Evolutionary conservation across 495 filamentous ascomycete species (phyloP).

Genomic region (Penicillium flavigenum): DNA sequence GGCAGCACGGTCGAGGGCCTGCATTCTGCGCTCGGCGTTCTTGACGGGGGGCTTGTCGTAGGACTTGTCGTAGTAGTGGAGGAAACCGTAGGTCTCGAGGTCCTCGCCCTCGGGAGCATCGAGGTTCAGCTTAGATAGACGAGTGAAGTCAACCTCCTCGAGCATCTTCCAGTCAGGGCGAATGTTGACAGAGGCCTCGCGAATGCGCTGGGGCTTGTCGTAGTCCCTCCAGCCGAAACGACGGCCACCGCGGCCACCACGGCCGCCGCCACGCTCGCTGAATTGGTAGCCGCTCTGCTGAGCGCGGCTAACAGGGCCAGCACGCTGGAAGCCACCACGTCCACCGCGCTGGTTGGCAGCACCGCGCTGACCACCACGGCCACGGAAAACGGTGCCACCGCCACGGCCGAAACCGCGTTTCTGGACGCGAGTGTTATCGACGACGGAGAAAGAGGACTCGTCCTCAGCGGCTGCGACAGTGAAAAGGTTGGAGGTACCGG

Average conservation of each 20-base stretch:
- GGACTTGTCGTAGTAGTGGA: slow-evolving; percentile 93
- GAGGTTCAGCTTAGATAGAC: slow-evolving; percentile 89
- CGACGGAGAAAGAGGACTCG: slow-evolving; percentile 95
- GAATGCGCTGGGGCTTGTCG: slow-evolving; percentile 95
- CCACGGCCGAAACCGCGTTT: slow-evolving; percentile 87
- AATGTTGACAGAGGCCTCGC: slow-evolving; percentile 91
- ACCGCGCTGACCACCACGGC: slow-evolving; percentile 67
- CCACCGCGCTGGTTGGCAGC: slow-evolving; percentile 49
- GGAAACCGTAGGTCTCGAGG: slow-evolving; percentile 90
- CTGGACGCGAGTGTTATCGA: slow-evolving; percentile 86
- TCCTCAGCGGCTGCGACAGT: slow-evolving; percentile 88
- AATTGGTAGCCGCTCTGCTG: slow-evolving; percentile 59
- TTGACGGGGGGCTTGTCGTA: slow-evolving; percentile 93
- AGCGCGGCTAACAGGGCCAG: slow-evolving; percentile 63
- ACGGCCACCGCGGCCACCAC: slow-evolving; percentile 62
- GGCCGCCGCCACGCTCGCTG: slow-evolving; percentile 51
- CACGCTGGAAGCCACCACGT: slow-evolving; percentile 65
- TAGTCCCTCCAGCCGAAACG: slow-evolving; percentile 98
- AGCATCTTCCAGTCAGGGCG: slow-evolving; percentile 92
- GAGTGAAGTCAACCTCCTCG: slow-evolving; percentile 98
- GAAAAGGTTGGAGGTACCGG: slow-evolving; percentile 82
- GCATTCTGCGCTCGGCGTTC: slow-evolving; percentile 79
- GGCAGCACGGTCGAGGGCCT: slow-evolving; percentile 83
- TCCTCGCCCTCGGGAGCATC: slow-evolving; percentile 94
- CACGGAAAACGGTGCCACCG: slow-evolving; percentile 82